Evolutionary conservation across 352 stramenopile species (phyloP), one percentile per base, ranked within the genome.

Genomic region (Phytophthora multivora): DNA sequence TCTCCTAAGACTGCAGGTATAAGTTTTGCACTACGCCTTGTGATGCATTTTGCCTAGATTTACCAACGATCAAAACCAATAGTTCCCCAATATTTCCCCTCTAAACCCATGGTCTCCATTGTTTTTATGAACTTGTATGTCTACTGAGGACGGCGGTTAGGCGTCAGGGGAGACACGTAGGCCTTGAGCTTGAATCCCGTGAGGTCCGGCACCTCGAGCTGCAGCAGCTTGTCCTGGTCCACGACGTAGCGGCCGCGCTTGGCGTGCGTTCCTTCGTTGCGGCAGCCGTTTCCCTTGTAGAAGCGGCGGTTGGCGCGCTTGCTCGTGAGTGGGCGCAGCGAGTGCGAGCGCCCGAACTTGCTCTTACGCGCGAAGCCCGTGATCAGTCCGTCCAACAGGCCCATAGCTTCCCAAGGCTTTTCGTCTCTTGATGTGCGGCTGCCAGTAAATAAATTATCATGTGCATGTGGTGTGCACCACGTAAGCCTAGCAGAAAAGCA

Each of bases 281-380:
- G 95, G 66, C 80, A 93, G 69, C 91, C 91, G 51, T 98, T 98
- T 28, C 94, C 94, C 74, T 98, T 98, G 84, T 98, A 98, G 77
- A 97, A 98, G 59, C 94, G 92, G 74, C 96, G 96, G 64, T 96
- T 93, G 26, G 89, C 94, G 41, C 90, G 88, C 80, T 98, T 98
- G 56, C 89, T 97, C 26, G 86, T 98, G 25, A 98, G 83, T 26
- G 93, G 91, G 28, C 83, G 86, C 46, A 95, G 74, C 59, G 83
- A 89, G 79, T 93, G 84, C 64, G 82, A 90, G 57, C 74, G 70
- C 21, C 86, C 84, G 65, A 95, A 95, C 72, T 95, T 95, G 83
- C 84, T 93, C 68, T 80, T 79, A 56, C 86, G 86, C 45, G 79
- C 68, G 50, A 93, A 72, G 63, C 80, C 75, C 62, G 75, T 83